Evolutionary conservation across 1,139 yeast genomes (phyloP).

Genomic region (Zygosaccharomyces sapae): DNA sequence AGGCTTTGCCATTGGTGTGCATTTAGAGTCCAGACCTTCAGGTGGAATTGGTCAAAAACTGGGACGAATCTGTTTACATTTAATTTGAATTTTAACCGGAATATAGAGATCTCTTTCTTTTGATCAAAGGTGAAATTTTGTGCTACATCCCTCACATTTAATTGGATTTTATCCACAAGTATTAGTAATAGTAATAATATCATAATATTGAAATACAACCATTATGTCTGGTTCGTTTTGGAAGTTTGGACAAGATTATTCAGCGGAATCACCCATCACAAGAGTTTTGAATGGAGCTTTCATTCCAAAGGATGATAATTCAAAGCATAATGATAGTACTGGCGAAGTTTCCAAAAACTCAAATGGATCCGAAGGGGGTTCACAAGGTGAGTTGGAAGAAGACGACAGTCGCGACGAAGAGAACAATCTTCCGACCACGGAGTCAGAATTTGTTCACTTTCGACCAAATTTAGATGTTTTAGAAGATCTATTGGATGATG

Average conservation of each 20-base stretch:
- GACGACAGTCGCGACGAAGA: conserved; percentile 23
- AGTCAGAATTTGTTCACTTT: conserved; percentile 32
- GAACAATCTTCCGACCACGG: conserved; percentile 29
- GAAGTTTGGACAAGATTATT: conserved; percentile 84
- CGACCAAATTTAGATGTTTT: conserved; percentile 44
- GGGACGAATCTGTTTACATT: conserved; percentile 6
- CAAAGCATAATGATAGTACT: conserved; percentile 19
- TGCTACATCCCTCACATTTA: not conserved
- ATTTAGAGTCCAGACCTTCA: conserved; percentile 5
- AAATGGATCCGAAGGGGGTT: conserved; percentile 5
- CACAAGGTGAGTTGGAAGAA: conserved; percentile 21
- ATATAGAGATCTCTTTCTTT: not conserved
- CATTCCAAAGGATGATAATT: conserved; percentile 32
- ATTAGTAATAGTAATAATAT: not conserved
- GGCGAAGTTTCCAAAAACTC: conserved; percentile 8
- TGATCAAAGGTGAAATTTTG: not conserved
- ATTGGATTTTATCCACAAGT: not conserved
- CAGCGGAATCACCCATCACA: conserved; percentile 69
- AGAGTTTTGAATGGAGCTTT: conserved; percentile 51
- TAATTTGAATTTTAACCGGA: not conserved
- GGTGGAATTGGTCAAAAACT: conserved; percentile 6
- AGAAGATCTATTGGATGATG: conserved; percentile 74
- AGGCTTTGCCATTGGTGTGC: conserved; percentile 3
- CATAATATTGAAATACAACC: not conserved
- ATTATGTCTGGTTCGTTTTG: conserved; percentile 80